Conservation (phyloP, 2,329 filamentous ascomycete species). For the Pseudocercospora fijiensis region DNA sequence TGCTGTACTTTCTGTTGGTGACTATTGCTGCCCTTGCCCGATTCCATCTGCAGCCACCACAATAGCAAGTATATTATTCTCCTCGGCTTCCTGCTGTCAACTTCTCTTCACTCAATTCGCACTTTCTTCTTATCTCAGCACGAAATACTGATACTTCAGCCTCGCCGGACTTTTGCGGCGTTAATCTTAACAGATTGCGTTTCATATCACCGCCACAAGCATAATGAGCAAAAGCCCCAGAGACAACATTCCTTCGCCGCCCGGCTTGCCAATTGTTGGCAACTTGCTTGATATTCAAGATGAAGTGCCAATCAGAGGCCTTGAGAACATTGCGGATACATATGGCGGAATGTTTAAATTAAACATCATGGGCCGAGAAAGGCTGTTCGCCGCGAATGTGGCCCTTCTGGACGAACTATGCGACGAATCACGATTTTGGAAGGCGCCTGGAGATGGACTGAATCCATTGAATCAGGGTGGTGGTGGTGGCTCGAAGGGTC, state of each 20-base stretch:
- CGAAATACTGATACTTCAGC: no score
- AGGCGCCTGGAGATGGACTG: slow-evolving; percentile 51
- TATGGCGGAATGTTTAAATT: slow-evolving; percentile 31
- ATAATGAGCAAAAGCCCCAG: neutral
- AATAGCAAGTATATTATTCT: no score
- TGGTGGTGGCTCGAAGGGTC: slow-evolving; percentile 60
- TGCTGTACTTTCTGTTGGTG: no score
- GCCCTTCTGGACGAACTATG: slow-evolving; percentile 42
- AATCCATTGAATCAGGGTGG: slow-evolving; percentile 57
- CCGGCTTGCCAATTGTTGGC: slow-evolving; percentile 35
- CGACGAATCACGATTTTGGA: slow-evolving; percentile 54
- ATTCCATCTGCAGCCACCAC: no score
- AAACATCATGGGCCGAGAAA: slow-evolving; percentile 19
- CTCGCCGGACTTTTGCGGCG: neutral
- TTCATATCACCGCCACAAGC: neutral
- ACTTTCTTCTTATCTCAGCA: no score
- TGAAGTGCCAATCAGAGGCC: slow-evolving; percentile 54
- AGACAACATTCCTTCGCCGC: slow-evolving; percentile 5
- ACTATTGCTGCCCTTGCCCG: no score
- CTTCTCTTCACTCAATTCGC: no score
- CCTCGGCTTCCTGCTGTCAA: no score
- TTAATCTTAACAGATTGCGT: neutral
- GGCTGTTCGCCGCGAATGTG: slow-evolving; percentile 28
- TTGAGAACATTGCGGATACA: slow-evolving; percentile 51
- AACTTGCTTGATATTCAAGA: slow-evolving; percentile 48